Base-by-base conservation (phyloP, 2,329 filamentous ascomycete genomes). In the Botrytis cinerea region DNA sequence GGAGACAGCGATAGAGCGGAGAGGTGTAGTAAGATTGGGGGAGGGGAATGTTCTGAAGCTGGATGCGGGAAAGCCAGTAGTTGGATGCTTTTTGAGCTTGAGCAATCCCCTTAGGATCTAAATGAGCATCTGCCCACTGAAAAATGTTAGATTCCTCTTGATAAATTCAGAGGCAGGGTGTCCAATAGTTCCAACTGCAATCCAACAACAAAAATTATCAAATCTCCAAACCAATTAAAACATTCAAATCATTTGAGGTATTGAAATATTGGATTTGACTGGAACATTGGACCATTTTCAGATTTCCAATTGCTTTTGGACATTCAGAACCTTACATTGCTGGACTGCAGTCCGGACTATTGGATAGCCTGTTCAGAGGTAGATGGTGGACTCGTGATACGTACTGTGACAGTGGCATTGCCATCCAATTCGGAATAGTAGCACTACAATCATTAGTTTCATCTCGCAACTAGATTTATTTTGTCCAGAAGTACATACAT, bases 381-480 rank as follows among this genome's bases (percentile, higher is more conserved):
- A 51, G 48, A 10, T 14, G 2, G 10, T 14, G 40, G 10, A 25
- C 35, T 54, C 20, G 38, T 22, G 38, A 16, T 48, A 72, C 54
- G 6, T 51, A 72, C 71, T 43, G 82, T 83, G 2, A 84, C 82
- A 3, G 89, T 92, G 63, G 83, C 86, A 78, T 93, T 91, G 75
- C 91, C 91, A 51, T 91, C 86, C 1, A 86, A 84, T 74, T 88
- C 84, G 7, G 87, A 86, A 89, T 89, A 93, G 83, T 92, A 92
- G 80, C 89, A 88, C 86, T 87, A 28, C 43, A 38, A 10, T n/a
- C 32, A 64, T 75, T 1, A 74, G 59, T 43, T 68, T 48, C 28
- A 38, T 28, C 12, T 20, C 32, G 6, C 2, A 18, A n/a, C 38
- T 73, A 38, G 6, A 57, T 16, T 57, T 7, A 0, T 10, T 22